A percentile compares a stretch with the other conserved stretches of the same genome.
phyloP scores from a whole-genome alignment of 495 filamentous ascomycete genomes.

The Symbiotaphrina buchneri region DNA sequence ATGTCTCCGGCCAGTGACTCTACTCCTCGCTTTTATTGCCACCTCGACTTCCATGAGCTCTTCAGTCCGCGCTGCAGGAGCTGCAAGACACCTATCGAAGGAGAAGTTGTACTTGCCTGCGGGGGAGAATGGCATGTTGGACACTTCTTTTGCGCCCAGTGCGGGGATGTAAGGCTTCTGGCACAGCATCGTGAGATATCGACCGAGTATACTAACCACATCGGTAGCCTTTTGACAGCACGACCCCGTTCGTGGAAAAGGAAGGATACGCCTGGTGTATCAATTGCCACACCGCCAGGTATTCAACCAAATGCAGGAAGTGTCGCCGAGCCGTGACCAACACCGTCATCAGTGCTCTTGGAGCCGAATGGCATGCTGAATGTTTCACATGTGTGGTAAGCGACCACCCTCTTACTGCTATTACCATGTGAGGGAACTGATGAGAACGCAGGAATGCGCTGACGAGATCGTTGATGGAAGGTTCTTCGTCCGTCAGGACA shows the following conservation, averaged over 20 bases:
- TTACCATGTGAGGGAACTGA: background rate
- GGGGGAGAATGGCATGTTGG: slow-evolving; percentile 92
- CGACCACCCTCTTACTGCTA: background rate
- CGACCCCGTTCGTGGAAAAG: slow-evolving; percentile 84
- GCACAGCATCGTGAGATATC: slow-evolving; percentile 5
- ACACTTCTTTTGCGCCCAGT: slow-evolving; percentile 99
- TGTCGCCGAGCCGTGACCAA: slow-evolving; percentile 73
- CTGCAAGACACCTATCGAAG: slow-evolving; percentile 96
- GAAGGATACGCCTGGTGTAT: slow-evolving; percentile 99
- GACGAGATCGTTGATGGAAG: slow-evolving; percentile 37
- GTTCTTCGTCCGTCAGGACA: slow-evolving; percentile 34
- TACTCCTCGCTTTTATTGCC: slow-evolving; percentile 74
- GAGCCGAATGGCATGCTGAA: slow-evolving; percentile 77
- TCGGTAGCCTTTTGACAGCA: slow-evolving; percentile 45
- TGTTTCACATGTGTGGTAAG: slow-evolving; percentile 65
- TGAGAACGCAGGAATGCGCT: slow-evolving; percentile 27
- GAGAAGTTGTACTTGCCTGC: slow-evolving; percentile 80
- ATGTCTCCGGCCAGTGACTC: slow-evolving; percentile 37
- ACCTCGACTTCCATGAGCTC: slow-evolving; percentile 91
- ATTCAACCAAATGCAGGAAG: slow-evolving; percentile 64
- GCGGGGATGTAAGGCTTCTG: slow-evolving; percentile 46
- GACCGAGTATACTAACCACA: slow-evolving; percentile 4
- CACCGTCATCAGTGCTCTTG: slow-evolving; percentile 66
- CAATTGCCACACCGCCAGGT: slow-evolving; percentile 75
- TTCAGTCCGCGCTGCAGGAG: slow-evolving; percentile 86